Percentiles rank a stretch among this genome's conserved stretches.
Evolutionary conservation across 257 asterid species (phyloP).

Genomic region (Haberlea rhodopensis): DNA sequence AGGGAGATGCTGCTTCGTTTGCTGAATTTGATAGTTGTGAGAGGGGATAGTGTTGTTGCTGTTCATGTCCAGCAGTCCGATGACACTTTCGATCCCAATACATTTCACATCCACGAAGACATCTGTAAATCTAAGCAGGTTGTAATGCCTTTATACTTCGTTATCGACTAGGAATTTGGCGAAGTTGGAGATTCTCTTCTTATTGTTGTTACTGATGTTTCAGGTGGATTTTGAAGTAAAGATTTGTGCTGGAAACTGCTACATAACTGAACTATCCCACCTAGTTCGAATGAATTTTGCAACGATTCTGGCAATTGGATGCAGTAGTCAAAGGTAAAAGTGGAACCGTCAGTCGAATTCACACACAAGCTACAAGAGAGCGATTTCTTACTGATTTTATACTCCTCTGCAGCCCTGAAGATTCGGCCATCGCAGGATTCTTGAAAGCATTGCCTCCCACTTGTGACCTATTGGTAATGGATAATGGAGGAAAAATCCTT

Average conservation of each 20-base stretch:
- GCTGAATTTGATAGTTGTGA: conserved; percentile 35
- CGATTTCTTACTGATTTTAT: neutral
- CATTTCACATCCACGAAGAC: conserved; percentile 48
- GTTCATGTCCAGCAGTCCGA: conserved; percentile 58
- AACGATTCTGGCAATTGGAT: conserved; percentile 49
- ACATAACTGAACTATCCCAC: conserved; percentile 51
- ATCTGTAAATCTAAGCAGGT: conserved; percentile 50
- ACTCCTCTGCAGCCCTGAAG: conserved; percentile 43
- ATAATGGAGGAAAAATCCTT: conserved; percentile 53
- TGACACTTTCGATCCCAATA: conserved; percentile 63
- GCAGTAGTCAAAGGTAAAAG: conserved; percentile 34
- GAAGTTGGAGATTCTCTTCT: neutral
- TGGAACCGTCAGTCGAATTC: conserved; percentile 5
- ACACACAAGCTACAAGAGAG: neutral
- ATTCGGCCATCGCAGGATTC: conserved; percentile 35
- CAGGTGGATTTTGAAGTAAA: conserved; percentile 82
- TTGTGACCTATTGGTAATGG: conserved; percentile 68
- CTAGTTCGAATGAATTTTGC: conserved; percentile 67
- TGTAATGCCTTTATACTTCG: neutral
- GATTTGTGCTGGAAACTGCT: conserved; percentile 55
- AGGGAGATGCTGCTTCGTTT: conserved; percentile 70
- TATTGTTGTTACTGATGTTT: conserved; percentile 8
- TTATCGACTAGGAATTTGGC: neutral
- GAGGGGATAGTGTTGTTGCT: conserved; percentile 60
- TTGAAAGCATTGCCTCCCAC: conserved; percentile 77